Evolutionary conservation across 148 eudicot genomes (phyloP), one percentile per base, ranked within the genome.

Genomic region (Rhododendron simsii): DNA sequence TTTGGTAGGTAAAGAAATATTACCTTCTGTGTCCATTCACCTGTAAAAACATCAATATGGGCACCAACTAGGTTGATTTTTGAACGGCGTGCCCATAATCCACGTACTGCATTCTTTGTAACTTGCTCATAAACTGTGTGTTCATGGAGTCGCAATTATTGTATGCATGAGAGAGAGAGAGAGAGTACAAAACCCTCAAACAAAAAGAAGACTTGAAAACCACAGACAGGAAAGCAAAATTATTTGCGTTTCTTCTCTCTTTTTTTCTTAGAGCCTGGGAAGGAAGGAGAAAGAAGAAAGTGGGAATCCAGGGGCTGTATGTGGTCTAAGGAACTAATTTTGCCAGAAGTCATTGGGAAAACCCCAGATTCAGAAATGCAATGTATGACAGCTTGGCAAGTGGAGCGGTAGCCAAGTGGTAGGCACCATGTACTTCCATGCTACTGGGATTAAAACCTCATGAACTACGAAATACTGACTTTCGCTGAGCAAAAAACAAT

Each of bases 1-100:
- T 57, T 51, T 21, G 30, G 45, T 39, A 44, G 81, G 51, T 78
- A 50, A 65, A 35, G 55, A 51, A 82, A n/a, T 14, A 33, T 20
- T 89, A 96, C 99, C 98, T 94, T 97, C 84, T 97, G 99, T 78
- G 99, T 97, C 99, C 99, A 97, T 93, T 95, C 98, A 89, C 99
- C 99, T 12, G 98, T 92, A 89, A 97, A 97, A 85, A 97, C 98
- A 86, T 97, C 94, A 74, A 97, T 95, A 87, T 97, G 99, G 82
- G 99, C 99, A 78, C 99, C 99, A 83, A 97, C 96, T 79, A 97
- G 89, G 83, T 94, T 93, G 35, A 97, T 90, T 90, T 90, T 93
- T 78, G 99, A 97, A 84, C 99, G 96, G 11, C 96, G 96, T 83
- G 98, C 98, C 99, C 99, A 97, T 83, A 97, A 84, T 63, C 98